Conservation (phyloP, 345 rosid genomes). For the Acer negundo region DNA sequence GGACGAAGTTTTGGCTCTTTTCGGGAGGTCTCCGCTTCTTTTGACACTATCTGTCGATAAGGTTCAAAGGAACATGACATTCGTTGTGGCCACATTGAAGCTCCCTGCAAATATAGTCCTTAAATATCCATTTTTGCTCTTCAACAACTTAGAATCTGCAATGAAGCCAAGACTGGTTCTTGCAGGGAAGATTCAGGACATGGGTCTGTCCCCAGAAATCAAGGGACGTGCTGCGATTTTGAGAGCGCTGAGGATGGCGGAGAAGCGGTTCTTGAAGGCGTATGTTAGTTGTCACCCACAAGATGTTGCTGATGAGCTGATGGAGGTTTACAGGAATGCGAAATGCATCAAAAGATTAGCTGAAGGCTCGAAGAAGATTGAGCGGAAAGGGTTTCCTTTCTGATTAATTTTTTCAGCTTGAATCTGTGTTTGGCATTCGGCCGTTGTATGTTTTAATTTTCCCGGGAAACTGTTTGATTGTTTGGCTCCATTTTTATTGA, state of each 20-base stretch:
- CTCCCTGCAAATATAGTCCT: slow-evolving; percentile 54
- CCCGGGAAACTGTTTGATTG: background rate
- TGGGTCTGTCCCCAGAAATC: slow-evolving; percentile 56
- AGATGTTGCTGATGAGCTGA: slow-evolving; percentile 54
- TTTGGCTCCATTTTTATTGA: too few relatives aligned
- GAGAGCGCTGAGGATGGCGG: slow-evolving; percentile 71
- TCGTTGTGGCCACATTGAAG: slow-evolving; percentile 62
- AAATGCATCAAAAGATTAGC: slow-evolving; percentile 68
- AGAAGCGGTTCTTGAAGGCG: slow-evolving; percentile 54
- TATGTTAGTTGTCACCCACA: slow-evolving; percentile 61
- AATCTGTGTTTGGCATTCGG: background rate
- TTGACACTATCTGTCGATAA: slow-evolving; percentile 72
- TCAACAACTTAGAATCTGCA: slow-evolving; percentile 49
- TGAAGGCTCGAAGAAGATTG: slow-evolving; percentile 46
- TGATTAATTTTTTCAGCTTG: slow-evolving; percentile 15
- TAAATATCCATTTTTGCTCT: slow-evolving; percentile 54
- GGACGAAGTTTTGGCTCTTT: slow-evolving; percentile 61
- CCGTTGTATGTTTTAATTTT: slow-evolving; percentile 4
- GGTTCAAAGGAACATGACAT: slow-evolving; percentile 91
- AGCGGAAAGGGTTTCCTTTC: slow-evolving; percentile 67
- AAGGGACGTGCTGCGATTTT: slow-evolving; percentile 28
- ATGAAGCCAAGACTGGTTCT: slow-evolving; percentile 65
- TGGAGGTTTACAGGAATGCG: slow-evolving; percentile 48
- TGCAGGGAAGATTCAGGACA: slow-evolving; percentile 58
- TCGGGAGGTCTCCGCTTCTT: slow-evolving; percentile 57